These are phyloP conservation scores for Malassezia dermatis DNA, from an alignment of 1,284 basidiomycete species.

Conservation along the genomic window DNA sequence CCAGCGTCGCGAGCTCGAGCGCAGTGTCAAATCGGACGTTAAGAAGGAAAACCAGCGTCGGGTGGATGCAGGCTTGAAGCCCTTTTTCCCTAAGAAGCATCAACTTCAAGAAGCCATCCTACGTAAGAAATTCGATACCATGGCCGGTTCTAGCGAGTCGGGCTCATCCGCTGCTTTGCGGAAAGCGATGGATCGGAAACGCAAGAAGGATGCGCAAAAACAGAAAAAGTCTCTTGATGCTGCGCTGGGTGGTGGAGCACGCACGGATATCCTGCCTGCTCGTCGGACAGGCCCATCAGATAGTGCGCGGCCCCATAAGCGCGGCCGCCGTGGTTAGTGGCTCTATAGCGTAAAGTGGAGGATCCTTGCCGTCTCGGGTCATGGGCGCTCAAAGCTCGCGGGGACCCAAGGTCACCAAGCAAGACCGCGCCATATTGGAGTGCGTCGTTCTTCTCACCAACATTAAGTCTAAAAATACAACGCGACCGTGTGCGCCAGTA, in stretches of 20 bases:
- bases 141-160: neutral
- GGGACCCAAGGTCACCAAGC: conserved; percentile 66
- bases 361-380: neutral
- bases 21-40: conserved; percentile 54
- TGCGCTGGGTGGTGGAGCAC: conserved; percentile 14
- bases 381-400: conserved; percentile 33
- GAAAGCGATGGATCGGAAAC: conserved; percentile 17
- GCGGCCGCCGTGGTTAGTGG: conserved; percentile 13
- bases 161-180: conserved; percentile 2
- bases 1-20: conserved; percentile 57
- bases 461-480: conserved; percentile 73
- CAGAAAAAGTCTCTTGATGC: conserved; percentile 13
- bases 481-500: conserved; percentile 90
- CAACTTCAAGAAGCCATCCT: conserved; percentile 8
- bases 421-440: conserved; percentile 90
- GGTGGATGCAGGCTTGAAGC: conserved; percentile 30
- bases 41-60: conserved; percentile 40
- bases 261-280: neutral
- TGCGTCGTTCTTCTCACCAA: conserved; percentile 50
- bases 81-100: conserved; percentile 73
- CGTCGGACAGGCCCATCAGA: neutral
- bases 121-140: conserved; percentile 14
- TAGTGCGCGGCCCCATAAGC: conserved; percentile 8
- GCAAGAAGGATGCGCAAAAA: conserved; percentile 11
- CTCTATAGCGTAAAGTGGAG: neutral